Evolutionary conservation across 2,329 filamentous ascomycete species (phyloP).

Genomic region (Diplodia seriata): DNA sequence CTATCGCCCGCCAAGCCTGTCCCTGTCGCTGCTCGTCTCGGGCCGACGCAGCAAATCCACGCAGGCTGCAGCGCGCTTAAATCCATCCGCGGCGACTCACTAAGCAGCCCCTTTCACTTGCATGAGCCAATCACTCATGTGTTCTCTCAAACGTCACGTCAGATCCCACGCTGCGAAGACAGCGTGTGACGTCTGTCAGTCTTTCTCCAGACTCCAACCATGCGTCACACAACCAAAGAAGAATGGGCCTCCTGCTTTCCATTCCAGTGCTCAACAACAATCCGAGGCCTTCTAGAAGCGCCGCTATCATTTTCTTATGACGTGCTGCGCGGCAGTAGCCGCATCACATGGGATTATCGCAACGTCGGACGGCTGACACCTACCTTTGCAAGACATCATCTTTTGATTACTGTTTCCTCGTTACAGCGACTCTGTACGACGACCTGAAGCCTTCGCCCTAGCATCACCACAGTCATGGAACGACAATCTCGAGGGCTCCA

Average conservation of each 20-base stretch:
- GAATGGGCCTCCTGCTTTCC: background rate
- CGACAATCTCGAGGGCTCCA: background rate
- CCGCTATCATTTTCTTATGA: background rate
- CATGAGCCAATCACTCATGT: slow-evolving; percentile 21
- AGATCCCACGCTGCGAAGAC: background rate
- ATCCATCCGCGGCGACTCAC: slow-evolving; percentile 11
- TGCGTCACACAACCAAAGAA: background rate
- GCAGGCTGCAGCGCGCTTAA: slow-evolving; percentile 19
- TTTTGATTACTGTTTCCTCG: too few species aligned
- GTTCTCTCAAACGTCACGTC: background rate
- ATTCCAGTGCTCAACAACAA: slow-evolving; percentile 14
- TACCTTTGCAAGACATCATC: too few species aligned
- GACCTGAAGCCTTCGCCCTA: too few species aligned
- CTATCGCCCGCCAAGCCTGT: background rate
- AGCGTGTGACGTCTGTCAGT: too few species aligned
- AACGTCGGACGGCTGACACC: background rate
- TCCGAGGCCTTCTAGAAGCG: slow-evolving; percentile 13
- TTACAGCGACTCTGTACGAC: too few species aligned
- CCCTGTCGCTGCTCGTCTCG: slow-evolving; percentile 20
- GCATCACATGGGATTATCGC: background rate
- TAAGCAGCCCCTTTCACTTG: slow-evolving; percentile 21
- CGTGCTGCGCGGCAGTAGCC: background rate
- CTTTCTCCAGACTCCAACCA: background rate
- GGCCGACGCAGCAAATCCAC: slow-evolving; percentile 15
- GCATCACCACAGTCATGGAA: background rate